Base-by-base conservation (phyloP, 1,139 yeast species). In the Taphrina communis region DNA sequence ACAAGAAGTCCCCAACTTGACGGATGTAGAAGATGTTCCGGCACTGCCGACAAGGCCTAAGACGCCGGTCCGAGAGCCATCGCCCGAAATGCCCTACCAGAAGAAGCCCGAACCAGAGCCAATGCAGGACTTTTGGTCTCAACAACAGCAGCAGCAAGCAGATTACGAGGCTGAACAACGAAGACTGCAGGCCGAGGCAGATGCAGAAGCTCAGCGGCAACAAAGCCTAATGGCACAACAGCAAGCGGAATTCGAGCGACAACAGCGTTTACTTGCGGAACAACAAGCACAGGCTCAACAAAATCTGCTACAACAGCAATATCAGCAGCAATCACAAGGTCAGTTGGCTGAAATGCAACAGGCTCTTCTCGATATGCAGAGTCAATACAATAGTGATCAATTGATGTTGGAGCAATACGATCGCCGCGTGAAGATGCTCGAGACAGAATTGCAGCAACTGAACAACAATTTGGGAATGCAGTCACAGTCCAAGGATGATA, bases 321-420 rank as follows among this genome's bases (percentile, higher is more conserved):
- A 87, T 72, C 91, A 90, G 70, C 85, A 85, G 68, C 95, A 89
- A 73, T 88, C 89, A 9, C 91, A 89, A 75, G 91, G 93, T 48
- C 84, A 91, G 71, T 91, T 87, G 38, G 86, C 93, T 0, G 96
- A 90, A 73, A 82, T 90, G 70, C 97, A 91, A 76, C 88, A 91
- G 73, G 97, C 92, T 76, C 79, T 92, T 69, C 80, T 90, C 57
- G 85, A 88, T 76, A 82, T 91, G 72, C 86, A 88, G 73, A 90
- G 88, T 59, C 97, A 91, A 76, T 90, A 89, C 75, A 97, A 92
- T 73, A 90, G 88, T 75, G 97, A 90, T 76, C 97, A 91, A 77
- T 82, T 85, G 74, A 81, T 93, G 79, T 82, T 93, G 71, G 91
- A 89, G 76, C 97, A 92, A 77, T 93, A 93, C 77, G 97, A 93